A percentile compares a stretch with the other conserved stretches of the same genome.
Evolutionary conservation across 495 filamentous ascomycete species (phyloP).

Genomic region (Podospora comata): DNA sequence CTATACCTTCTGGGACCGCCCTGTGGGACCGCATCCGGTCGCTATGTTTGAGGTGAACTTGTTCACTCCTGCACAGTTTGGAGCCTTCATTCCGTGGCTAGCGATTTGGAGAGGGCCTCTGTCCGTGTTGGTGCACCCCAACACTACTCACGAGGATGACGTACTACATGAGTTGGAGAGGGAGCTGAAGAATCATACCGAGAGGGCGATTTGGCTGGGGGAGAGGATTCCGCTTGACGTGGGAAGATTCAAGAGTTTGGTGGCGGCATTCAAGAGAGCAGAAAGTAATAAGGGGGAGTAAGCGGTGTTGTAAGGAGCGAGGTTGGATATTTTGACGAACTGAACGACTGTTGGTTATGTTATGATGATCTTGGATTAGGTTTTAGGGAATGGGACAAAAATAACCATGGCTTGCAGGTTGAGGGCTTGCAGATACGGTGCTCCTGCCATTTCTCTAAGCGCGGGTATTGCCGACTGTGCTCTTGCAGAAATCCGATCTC

Average conservation of each 20-base stretch:
- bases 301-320: background rate
- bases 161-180: slow-evolving; percentile 30
- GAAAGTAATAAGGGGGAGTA: background rate
- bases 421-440: background rate
- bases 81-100: slow-evolving; percentile 83
- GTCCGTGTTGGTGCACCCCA: slow-evolving; percentile 77
- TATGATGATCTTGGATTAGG: no score
- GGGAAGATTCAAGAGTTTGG: slow-evolving; percentile 48
- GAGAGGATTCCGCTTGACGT: slow-evolving; percentile 67
- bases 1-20: slow-evolving; percentile 71
- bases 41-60: slow-evolving; percentile 94
- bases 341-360: background rate
- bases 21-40: slow-evolving; percentile 76
- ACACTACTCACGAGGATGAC: slow-evolving; percentile 52
- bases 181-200: slow-evolving; percentile 63
- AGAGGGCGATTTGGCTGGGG: slow-evolving; percentile 83
- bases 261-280: background rate
- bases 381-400: background rate
- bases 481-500: background rate
- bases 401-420: background rate
- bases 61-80: slow-evolving; percentile 81
- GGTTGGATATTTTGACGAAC: background rate
- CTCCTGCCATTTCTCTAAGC: background rate
- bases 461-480: background rate
- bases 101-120: slow-evolving; percentile 79